Evolutionary conservation across 2,329 filamentous ascomycete species (phyloP), one percentile per base, ranked within the genome.

Genomic region (Pyrenochaeta sp.): DNA sequence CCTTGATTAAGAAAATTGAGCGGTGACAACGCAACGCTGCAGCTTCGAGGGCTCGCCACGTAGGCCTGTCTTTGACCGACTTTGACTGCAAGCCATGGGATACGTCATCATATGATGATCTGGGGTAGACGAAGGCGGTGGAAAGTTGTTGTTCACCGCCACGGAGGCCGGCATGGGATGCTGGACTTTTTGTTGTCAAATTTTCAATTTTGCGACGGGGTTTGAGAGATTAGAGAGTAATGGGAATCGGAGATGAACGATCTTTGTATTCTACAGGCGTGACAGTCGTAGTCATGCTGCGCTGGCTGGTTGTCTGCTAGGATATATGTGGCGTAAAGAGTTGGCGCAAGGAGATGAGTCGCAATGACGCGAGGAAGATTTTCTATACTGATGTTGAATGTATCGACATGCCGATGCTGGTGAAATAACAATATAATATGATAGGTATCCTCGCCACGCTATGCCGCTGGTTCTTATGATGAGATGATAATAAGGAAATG

Each of bases 101-200:
- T 73, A 72, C 70, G 71, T 73, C 70, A 73, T 67, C 53, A 56
- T 39, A 52, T 53, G 56, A 59, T 66, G 51, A 64, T 64, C 61
- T 54, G 62, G 67, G 64, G 67, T 65, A 66, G 56, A 65, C 58
- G 61, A 59, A 52, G 62, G 66, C 64, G 66, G 59, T 64, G 58
- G 63, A 59, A 51, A 37, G 50, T 54, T 60, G 64, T 58, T 65
- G 58, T 72, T 72, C 71, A 73, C 71, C 71, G 71, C 71, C 64
- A 69, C 63, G 44, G 46, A 56, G 46, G 37, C 36, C 32, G 47
- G 54, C 67, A 67, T 65, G 67, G 62, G 54, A 63, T 62, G 67
- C 68, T 66, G 50, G 61, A 59, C 56, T 54, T 56, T 57, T 30
- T 62, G 50, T 50, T 50, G 53, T 56, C 46, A 52, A 51, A 58